Evolutionary conservation across 352 stramenopile species (phyloP).

Genomic region (Achlya hypogyna): DNA sequence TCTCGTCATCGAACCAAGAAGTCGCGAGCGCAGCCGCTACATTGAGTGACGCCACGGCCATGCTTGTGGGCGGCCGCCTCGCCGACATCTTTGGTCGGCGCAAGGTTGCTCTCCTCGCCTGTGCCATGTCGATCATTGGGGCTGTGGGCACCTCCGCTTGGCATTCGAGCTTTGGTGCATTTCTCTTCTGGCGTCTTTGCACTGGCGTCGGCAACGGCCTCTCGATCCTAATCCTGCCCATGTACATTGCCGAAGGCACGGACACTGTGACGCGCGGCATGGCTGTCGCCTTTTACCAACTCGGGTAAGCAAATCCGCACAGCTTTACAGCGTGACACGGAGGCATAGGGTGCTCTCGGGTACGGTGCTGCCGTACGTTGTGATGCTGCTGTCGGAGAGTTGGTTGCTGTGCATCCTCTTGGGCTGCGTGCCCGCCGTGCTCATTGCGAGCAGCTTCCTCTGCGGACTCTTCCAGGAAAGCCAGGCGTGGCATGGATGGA

Average conservation of each 20-base stretch:
- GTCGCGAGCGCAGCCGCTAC: constrained; percentile 69
- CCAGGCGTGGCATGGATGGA: constrained; percentile 66
- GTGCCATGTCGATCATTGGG: constrained; percentile 55
- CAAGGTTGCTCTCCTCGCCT: constrained; percentile 60
- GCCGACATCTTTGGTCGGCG: constrained; percentile 69
- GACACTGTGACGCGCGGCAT: constrained; percentile 46
- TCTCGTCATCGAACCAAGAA: constrained; percentile 61
- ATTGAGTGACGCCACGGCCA: constrained; percentile 67
- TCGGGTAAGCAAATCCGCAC: constrained; percentile 38
- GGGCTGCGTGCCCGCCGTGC: constrained; percentile 58
- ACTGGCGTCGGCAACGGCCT: constrained; percentile 71
- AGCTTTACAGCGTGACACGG: neutral
- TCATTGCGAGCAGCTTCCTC: constrained; percentile 68
- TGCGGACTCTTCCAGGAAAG: constrained; percentile 62
- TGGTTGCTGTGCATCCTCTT: constrained; percentile 69
- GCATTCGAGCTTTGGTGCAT: constrained; percentile 25
- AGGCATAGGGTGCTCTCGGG: constrained; percentile 60
- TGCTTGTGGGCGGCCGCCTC: constrained; percentile 61
- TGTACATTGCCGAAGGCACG: constrained; percentile 84
- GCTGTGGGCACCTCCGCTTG: constrained; percentile 23
- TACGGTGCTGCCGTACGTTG: constrained; percentile 63
- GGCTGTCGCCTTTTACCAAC: constrained; percentile 72
- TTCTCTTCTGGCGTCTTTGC: constrained; percentile 52
- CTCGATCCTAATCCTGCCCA: constrained; percentile 78
- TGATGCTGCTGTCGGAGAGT: constrained; percentile 66